Conservation (phyloP, 208 protist genomes). For the Leishmania tarentolae region DNA sequence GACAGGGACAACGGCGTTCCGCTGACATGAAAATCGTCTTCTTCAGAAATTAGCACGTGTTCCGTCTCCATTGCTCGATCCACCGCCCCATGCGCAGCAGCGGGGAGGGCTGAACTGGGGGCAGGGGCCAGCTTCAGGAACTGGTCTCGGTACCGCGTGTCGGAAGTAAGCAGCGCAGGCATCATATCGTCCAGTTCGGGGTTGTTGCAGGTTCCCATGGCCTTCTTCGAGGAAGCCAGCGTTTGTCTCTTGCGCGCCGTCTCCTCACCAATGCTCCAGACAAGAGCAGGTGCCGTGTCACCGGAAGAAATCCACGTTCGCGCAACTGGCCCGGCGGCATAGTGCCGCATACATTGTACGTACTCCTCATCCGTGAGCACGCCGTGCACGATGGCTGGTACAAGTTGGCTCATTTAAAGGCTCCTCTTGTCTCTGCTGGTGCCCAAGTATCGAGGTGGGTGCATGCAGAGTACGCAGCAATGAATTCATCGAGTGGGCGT, state of each 20-base stretch:
- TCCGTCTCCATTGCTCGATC: background rate
- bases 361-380: slow-evolving; percentile 25
- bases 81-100: background rate
- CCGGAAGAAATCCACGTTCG: slow-evolving; percentile 19
- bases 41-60: slow-evolving; percentile 30
- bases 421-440: background rate
- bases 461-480: background rate
- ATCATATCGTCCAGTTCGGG: background rate
- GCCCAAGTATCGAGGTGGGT: background rate
- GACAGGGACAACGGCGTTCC: background rate
- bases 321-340: background rate
- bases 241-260: background rate
- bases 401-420: slow-evolving; percentile 1
- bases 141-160: slow-evolving; percentile 18
- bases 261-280: slow-evolving; percentile 19
- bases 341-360: slow-evolving; percentile 23
- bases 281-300: slow-evolving; percentile 19
- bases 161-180: background rate
- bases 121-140: slow-evolving; percentile 2
- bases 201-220: background rate
- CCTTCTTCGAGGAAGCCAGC: no score
- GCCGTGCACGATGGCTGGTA: slow-evolving; percentile 8
- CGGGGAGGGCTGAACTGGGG: background rate
- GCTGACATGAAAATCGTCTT: slow-evolving; percentile 2
- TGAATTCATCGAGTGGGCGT: background rate